Evolutionary conservation across 2,329 filamentous ascomycete species (phyloP), one percentile per base, ranked within the genome.

Genomic region (Calonectria fujianensis): DNA sequence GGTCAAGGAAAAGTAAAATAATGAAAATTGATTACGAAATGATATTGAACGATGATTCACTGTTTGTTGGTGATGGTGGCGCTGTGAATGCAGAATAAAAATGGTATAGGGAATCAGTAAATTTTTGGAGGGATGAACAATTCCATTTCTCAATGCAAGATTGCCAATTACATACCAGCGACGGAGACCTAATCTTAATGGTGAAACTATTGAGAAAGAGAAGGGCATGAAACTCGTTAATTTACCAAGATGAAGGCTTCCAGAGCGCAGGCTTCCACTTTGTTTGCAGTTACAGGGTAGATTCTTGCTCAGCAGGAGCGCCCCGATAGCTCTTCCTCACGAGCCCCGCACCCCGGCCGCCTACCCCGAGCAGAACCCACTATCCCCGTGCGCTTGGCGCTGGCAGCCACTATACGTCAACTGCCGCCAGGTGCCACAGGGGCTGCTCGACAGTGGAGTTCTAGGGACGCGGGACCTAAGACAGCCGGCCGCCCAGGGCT

Each of bases 381-480:
- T 20, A 31, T 41, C 20, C 20, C 39, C 57, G 37, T 31, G 37
- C 24, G 14, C 57, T 39, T 41, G 35, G 57, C 57, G 41, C 57
- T 39, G 57, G n/a, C 24, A 37, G 39, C 57, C 57, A 63, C 35
- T 39, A 29, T 37, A 63, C 32, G 57, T 27, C 57, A 63, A 63
- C 57, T 63, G 57, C 57, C 57, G 57, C 31, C 45, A 27, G 32
- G 24, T 39, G 57, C 57, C 57, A 63, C 35, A 41, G 57, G 57
- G 57, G 29, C 57, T 63, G 35, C 37, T 24, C 50, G n/a, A 32
- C 64, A 29, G 65, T 45, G 48, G 37, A 27, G 57, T 39, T 41
- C 54, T 50, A 50, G 66, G 52, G 52, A 31, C 20, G 35, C 61
- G 51, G 66, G 35, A 41, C 39, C 66, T 69, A 69, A 69, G 52